Conservation (phyloP, 2,329 filamentous ascomycete species). For the Fusarium praegraminearum region DNA sequence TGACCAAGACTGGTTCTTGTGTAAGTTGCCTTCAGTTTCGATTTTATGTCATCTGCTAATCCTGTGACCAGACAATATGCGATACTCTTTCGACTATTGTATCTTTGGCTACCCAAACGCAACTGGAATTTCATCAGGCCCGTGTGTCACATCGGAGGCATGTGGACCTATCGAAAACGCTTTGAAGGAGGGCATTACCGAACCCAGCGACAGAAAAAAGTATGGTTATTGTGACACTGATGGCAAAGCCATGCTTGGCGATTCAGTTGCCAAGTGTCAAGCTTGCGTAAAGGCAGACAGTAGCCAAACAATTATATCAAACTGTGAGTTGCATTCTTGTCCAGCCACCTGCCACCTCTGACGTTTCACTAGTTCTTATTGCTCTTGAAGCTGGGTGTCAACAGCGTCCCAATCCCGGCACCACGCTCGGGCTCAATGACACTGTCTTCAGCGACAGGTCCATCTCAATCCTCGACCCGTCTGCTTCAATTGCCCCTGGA, state of each 20-base stretch:
- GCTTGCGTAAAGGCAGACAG: conserved; percentile 60
- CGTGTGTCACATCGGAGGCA: conserved; percentile 64
- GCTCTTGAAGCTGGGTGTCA: conserved; percentile 65
- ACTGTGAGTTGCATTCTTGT: conserved; percentile 56
- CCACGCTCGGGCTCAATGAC: conserved; percentile 56
- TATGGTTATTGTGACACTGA: conserved; percentile 63
- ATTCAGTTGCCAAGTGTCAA: conserved; percentile 56
- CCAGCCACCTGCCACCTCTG: not conserved
- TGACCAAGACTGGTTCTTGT: conserved; percentile 68
- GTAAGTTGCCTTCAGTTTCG: conserved; percentile 54
- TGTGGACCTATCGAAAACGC: conserved; percentile 60
- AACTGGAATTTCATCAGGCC: conserved; percentile 58
- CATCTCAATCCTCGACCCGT: conserved; percentile 53
- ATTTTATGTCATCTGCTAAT: not conserved
- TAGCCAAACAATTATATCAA: conserved; percentile 59
- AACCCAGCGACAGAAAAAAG: conserved; percentile 50
- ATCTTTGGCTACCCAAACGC: conserved; percentile 65
- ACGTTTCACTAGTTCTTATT: conserved; percentile 57
- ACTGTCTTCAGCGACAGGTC: conserved; percentile 58
- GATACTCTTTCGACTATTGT: conserved; percentile 65
- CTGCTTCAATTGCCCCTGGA: conserved; percentile 25
- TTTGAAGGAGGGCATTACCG: conserved; percentile 56
- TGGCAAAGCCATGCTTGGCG: conserved; percentile 51
- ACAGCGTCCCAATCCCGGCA: conserved; percentile 57
- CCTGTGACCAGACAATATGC: conserved; percentile 62